phyloP scores from a whole-genome alignment of 2,329 filamentous ascomycete species.

The Fusarium sp. region DNA sequence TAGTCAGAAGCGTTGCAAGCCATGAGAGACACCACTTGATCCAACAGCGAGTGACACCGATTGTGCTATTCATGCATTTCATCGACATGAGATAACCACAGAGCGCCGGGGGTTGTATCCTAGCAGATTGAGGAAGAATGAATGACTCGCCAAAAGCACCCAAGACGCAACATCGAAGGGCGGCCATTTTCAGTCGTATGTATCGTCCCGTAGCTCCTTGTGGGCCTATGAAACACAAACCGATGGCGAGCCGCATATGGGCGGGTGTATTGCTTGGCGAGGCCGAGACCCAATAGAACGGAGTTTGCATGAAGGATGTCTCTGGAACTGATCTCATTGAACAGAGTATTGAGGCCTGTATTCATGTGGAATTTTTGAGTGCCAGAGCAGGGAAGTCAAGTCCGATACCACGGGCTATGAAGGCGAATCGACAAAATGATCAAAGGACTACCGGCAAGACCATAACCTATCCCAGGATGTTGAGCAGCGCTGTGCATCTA shows the following conservation, averaged over 20 bases:
- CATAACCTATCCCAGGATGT: background rate
- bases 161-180: slow-evolving; percentile 5
- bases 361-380: background rate
- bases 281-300: slow-evolving; percentile 26
- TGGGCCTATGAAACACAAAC: slow-evolving; percentile 30
- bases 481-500: background rate
- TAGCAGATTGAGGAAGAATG: background rate
- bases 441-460: background rate
- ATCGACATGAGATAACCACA: background rate
- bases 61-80: background rate
- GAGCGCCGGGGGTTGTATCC: background rate
- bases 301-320: slow-evolving; percentile 8
- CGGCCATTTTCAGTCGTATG: slow-evolving; percentile 1
- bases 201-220: slow-evolving; percentile 22
- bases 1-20: slow-evolving; percentile 20
- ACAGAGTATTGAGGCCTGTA: slow-evolving; percentile 10
- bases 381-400: slow-evolving; percentile 8
- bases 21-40: background rate
- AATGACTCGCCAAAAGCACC: background rate
- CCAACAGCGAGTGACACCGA: background rate
- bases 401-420: background rate
- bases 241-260: slow-evolving; percentile 37
- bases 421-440: background rate
- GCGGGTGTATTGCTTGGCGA: slow-evolving; percentile 19
- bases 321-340: slow-evolving; percentile 9